These are phyloP conservation scores for Penicillium sp. DNA, from an alignment of 2,329 filamentous ascomycete genomes.

Conservation along the genomic window DNA sequence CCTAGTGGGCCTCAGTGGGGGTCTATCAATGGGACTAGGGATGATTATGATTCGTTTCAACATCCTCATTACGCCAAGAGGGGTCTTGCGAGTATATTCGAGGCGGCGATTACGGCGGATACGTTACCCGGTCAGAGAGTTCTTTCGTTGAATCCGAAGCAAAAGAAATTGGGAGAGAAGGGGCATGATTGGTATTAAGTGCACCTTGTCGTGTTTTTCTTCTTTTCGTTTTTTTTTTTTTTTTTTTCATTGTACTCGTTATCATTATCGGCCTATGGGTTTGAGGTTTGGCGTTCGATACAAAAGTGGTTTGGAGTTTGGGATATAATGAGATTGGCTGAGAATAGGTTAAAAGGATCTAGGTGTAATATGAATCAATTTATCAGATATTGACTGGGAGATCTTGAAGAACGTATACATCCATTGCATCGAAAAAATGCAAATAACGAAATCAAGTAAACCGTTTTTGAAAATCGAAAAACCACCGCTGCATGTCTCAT, in stretches of 20 bases:
- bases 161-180: conserved; percentile 55
- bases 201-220: too few relatives aligned
- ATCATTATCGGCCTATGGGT: not conserved
- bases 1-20: conserved; percentile 55
- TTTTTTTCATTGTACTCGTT: not conserved
- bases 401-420: not conserved
- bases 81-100: conserved; percentile 60
- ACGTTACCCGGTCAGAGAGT: conserved; percentile 59
- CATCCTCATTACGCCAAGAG: conserved; percentile 51
- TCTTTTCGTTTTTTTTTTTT: too few relatives aligned
- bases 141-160: conserved; percentile 59
- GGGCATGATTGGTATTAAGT: conserved; percentile 60
- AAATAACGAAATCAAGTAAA: not conserved
- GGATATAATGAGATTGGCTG: not conserved
- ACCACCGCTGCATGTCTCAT: not conserved
- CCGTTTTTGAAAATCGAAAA: not conserved
- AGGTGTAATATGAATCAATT: not conserved
- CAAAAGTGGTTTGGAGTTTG: not conserved
- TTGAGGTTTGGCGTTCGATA: not conserved
- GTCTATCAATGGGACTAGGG: conserved; percentile 51
- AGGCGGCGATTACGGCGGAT: conserved; percentile 55
- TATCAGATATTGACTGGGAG: not conserved
- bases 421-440: not conserved
- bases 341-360: not conserved
- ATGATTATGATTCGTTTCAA: conserved; percentile 55